Evolutionary conservation across 2,329 filamentous ascomycete genomes (phyloP), one percentile per base, ranked within the genome.

Genomic region (Hymenoscyphus linearis): DNA sequence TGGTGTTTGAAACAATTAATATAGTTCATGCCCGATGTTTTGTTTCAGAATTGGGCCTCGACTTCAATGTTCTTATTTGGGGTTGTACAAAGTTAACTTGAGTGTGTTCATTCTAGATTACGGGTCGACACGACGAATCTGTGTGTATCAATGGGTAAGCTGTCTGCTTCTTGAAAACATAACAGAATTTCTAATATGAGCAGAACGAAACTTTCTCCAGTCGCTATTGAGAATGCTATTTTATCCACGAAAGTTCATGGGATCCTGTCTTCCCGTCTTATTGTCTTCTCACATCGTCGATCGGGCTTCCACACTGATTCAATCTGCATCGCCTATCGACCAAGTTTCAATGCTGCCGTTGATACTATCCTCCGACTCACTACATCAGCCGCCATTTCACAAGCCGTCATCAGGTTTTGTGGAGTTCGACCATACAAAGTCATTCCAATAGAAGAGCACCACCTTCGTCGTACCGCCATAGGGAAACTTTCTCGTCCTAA

Each of bases 401-500:
- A 66, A 13, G 60, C 66, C 14, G 61, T 64, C 27, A 60, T 65
- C 25, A 52, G 64, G 59, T 62, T 36, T 44, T 64, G 62, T 52
- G 59, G 63, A 9, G 60, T 64, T 22, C 62, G 62, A 13, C 70
- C 71, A 9, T 63, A 65, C 25, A 57, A 66, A 13, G 56, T 72
- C n/a, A 52, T 74, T 18, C 65, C 72, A 1, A 56, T 74, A 10
- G 53, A 55, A 55, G 52, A 35, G 13, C 26, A 37, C 9, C 18
- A 31, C 6, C 53, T 55, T 1, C 69, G 65, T 18, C 75, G 73
- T 63, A 71, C 76, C 0, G 67, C 75, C 1, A 67, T 78, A 2
- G 76, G 76, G 10, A 78, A 79, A 64, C 66, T 78, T 5, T 77
- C 76, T 0, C 65, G 75, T 4, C 53, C 70, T 12, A 78, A 77